Conservation (phyloP, 768 basidiomycete species). For the Leccinum barrowsii region DNA sequence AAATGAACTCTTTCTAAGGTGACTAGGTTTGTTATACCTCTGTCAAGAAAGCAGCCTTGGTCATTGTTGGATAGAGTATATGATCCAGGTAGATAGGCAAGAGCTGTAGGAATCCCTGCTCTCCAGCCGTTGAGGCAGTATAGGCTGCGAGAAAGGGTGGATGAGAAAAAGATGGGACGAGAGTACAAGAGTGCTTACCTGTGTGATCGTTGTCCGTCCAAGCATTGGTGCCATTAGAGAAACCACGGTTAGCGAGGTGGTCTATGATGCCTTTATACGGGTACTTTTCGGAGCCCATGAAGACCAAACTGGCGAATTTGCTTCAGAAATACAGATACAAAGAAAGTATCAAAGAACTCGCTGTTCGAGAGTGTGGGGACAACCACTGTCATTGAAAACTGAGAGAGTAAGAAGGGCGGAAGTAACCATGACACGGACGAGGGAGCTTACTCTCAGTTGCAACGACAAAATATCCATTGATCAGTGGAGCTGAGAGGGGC, state of each 20-base stretch:
- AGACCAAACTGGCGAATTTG: slow-evolving; percentile 59
- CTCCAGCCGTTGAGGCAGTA: slow-evolving; percentile 93
- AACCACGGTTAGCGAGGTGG: slow-evolving; percentile 90
- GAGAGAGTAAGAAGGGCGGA: not conserved
- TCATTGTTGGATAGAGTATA: slow-evolving; percentile 93
- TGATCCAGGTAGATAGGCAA: slow-evolving; percentile 93
- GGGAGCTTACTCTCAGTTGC: slow-evolving; percentile 75
- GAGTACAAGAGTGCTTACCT: slow-evolving; percentile 9
- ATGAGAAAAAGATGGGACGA: not conserved
- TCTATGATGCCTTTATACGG: slow-evolving; percentile 97
- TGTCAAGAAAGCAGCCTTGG: slow-evolving; percentile 74
- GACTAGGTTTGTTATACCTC: slow-evolving; percentile 39
- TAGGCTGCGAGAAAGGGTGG: slow-evolving; percentile 49
- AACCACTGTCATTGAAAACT: slow-evolving; percentile 94
- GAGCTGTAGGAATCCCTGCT: slow-evolving; percentile 84
- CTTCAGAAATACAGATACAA: not conserved
- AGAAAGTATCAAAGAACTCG: slow-evolving; percentile 35
- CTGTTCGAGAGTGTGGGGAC: slow-evolving; percentile 97
- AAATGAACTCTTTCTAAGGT: slow-evolving; percentile 2
- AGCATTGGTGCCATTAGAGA: slow-evolving; percentile 89
- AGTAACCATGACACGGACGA: not conserved
- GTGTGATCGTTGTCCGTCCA: slow-evolving; percentile 98
- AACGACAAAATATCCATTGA: slow-evolving; percentile 89
- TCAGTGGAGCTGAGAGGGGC: slow-evolving; percentile 62
- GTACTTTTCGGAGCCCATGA: slow-evolving; percentile 94